Conservation (phyloP, 345 rosid species). For the Citrus inodora region DNA sequence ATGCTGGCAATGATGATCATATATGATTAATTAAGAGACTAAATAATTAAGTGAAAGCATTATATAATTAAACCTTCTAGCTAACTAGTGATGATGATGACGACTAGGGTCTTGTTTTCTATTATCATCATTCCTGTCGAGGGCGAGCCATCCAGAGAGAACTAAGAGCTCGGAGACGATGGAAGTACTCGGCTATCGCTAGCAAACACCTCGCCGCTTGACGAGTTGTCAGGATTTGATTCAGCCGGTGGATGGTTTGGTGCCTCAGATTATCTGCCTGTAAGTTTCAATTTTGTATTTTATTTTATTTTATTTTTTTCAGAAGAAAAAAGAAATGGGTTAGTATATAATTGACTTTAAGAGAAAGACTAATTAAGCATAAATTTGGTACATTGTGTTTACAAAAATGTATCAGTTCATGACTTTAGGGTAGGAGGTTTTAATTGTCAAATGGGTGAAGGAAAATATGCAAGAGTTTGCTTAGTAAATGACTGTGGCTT, state of each 20-base stretch:
- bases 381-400: not conserved
- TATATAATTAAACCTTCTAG: slow-evolving; percentile 16
- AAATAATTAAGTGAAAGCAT: not conserved
- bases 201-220: slow-evolving; percentile 86
- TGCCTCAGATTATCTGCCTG: slow-evolving; percentile 98
- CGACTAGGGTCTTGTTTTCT: slow-evolving; percentile 8
- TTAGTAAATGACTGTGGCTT: not conserved
- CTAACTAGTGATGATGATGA: not conserved
- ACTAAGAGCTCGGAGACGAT: slow-evolving; percentile 92
- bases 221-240: slow-evolving; percentile 69
- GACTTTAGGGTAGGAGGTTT: slow-evolving; percentile 27
- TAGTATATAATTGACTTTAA: slow-evolving; percentile 14
- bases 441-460: slow-evolving; percentile 23
- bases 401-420: slow-evolving; percentile 14
- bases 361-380: not conserved
- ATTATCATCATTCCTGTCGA: slow-evolving; percentile 52
- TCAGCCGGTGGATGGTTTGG: slow-evolving; percentile 71
- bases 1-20: not conserved
- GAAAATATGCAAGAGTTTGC: slow-evolving; percentile 13
- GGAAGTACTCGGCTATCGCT: slow-evolving; percentile 81
- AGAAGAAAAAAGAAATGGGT: not conserved
- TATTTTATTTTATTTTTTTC: not conserved
- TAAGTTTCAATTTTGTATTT: slow-evolving; percentile 23
- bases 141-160: slow-evolving; percentile 95
- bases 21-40: not conserved